Evolutionary conservation across 306 rosid species (phyloP).

Genomic region (Acacia confusa): DNA sequence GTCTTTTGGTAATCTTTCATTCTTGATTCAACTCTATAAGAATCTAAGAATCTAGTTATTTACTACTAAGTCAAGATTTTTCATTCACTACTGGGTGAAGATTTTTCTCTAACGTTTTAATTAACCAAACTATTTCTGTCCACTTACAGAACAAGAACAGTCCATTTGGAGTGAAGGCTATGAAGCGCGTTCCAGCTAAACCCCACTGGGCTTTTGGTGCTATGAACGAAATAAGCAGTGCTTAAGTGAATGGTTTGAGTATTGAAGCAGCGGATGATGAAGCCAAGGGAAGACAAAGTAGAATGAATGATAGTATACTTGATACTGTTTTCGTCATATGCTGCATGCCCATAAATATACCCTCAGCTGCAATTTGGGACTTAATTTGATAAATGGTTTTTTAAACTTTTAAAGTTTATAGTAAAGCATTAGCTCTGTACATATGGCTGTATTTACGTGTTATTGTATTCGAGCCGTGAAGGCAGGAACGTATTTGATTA

Average conservation of each 20-base stretch:
- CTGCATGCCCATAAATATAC: neutral
- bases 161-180: conserved; percentile 71
- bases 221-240: conserved; percentile 41
- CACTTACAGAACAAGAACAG: conserved; percentile 57
- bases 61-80: neutral
- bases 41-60: neutral
- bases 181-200: conserved; percentile 65
- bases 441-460: conserved; percentile 34
- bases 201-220: conserved; percentile 49
- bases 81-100: neutral
- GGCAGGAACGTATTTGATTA: neutral
- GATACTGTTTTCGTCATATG: neutral
- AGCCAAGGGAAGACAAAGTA: conserved; percentile 24
- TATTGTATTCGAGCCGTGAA: conserved; percentile 30
- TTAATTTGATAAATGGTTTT: conserved; percentile 4
- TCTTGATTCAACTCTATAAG: neutral
- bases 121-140: conserved; percentile 20
- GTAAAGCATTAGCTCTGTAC: conserved; percentile 35
- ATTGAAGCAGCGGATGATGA: conserved; percentile 26
- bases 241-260: conserved; percentile 26
- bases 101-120: neutral
- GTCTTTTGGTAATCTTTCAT: conserved; percentile 47
- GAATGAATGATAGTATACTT: neutral
- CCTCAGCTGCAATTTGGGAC: conserved; percentile 19
- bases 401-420: neutral